Evolutionary conservation across 176 grass and related monocot genomes (phyloP).

Genomic region (Areca catechu): DNA sequence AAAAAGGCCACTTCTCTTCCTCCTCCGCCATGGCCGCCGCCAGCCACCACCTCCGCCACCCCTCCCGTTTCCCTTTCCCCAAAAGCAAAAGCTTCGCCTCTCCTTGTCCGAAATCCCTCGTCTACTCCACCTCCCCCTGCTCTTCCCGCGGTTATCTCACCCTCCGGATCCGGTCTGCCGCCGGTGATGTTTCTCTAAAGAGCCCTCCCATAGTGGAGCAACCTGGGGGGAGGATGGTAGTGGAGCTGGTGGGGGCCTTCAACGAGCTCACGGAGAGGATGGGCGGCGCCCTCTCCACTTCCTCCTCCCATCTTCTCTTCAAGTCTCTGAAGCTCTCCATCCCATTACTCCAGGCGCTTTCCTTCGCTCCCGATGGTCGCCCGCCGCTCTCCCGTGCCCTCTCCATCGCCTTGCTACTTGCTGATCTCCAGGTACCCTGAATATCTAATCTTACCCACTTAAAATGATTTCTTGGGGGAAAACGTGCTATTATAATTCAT

Average conservation of each 20-base stretch:
- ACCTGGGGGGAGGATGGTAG: slow-evolving; percentile 69
- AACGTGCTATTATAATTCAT: too few species aligned
- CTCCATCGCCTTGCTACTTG: slow-evolving; percentile 52
- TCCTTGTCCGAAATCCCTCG: not conserved
- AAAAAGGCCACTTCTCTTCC: too few species aligned
- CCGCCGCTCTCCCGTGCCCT: slow-evolving; percentile 54
- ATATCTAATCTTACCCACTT: too few species aligned
- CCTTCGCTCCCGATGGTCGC: slow-evolving; percentile 34
- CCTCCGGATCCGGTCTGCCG: slow-evolving; percentile 6
- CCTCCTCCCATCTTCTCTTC: slow-evolving; percentile 76
- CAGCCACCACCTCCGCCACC: slow-evolving; percentile 8
- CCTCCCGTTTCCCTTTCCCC: not conserved
- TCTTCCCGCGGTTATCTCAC: slow-evolving; percentile 17
- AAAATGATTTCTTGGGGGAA: too few species aligned
- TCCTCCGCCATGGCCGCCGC: slow-evolving; percentile 13
- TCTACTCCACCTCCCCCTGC: not conserved
- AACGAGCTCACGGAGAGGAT: slow-evolving; percentile 73
- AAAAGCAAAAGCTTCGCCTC: slow-evolving; percentile 2
- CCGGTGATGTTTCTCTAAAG: not conserved
- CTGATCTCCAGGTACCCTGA: slow-evolving; percentile 68
- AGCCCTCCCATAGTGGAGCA: slow-evolving; percentile 10
- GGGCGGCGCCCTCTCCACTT: slow-evolving; percentile 52
- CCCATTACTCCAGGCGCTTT: slow-evolving; percentile 48
- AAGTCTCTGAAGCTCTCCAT: slow-evolving; percentile 69
- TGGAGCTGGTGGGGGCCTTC: slow-evolving; percentile 78